Evolutionary conservation across 1,284 basidiomycete species (phyloP), one percentile per base, ranked within the genome.

Genomic region (Naganishia sp.): DNA sequence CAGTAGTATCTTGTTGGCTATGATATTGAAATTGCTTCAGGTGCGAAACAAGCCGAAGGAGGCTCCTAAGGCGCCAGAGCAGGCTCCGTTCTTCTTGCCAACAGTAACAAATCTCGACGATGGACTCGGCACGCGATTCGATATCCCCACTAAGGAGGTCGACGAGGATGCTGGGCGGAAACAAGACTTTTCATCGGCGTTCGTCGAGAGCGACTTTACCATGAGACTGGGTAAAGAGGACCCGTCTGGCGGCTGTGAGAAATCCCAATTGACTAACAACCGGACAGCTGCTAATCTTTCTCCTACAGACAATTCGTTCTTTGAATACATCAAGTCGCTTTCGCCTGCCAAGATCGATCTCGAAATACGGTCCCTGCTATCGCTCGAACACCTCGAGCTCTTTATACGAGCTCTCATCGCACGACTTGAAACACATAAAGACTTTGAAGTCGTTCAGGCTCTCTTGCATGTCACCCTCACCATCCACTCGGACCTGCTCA

Each of bases 21-120:
- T 51, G 23, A 28, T 45, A 53, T 7, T 53, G 41, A 49, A 10
- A 45, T 43, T 18, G 50, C 49, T 47, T 6, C 71, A 93, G 88
- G 88, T 90, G 84, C 88, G 94, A 54, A 98, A 99, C 78, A 96
- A 95, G 83, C 94, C 96, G 9, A 94, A 90, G 79, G 94, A 97
- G 71, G 85, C 93, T 0, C 93, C 93, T 3, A 97, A 98, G 80
- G 90, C 89, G 45, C 92, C 93, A 3, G 94, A 97, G 80, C 86
- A 90, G 68, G 95, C 94, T 1, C 96, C 96, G 0, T 99, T 99
- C 84, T 99, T 99, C 84, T 81, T 99, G 18, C 94, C 94, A 9
- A 92, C 92, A 1, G 80, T 97, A 3, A 74, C 73, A 25, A 63
- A 50, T 17, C 53, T 63, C 28, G 58, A 63, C 31, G 60, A 91